Conservation (phyloP, 228 moss, liverwort and hornwort genomes). For the Sphagnum magellanicum region DNA sequence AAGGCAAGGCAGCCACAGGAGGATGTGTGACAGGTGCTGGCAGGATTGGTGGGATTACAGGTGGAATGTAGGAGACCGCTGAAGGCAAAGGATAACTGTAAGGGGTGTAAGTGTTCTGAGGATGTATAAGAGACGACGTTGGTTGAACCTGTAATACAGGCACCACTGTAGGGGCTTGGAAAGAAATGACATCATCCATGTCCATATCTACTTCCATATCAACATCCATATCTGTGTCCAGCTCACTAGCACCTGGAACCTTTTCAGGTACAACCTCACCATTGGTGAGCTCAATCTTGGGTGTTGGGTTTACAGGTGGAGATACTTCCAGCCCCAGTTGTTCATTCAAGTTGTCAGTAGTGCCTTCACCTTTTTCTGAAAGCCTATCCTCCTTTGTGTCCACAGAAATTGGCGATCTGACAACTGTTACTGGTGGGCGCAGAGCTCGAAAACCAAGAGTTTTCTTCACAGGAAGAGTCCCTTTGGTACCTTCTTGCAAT, state of each 20-base stretch:
- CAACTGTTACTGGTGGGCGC: conserved; percentile 7
- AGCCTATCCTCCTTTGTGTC: conserved; percentile 12
- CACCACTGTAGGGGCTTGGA: conserved; percentile 12
- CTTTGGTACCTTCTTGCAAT: neutral
- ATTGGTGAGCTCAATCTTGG: neutral
- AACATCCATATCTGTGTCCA: conserved; percentile 49
- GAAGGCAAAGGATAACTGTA: conserved; percentile 17
- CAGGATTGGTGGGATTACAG: conserved; percentile 15
- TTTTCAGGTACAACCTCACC: neutral
- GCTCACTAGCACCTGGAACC: neutral
- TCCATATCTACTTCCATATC: conserved; percentile 69
- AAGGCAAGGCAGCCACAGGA: neutral
- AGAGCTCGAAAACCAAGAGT: conserved; percentile 13
- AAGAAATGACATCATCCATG: conserved; percentile 19
- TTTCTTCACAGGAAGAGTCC: neutral
- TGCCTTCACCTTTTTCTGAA: conserved; percentile 12
- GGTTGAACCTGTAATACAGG: conserved; percentile 9
- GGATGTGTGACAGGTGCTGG: neutral
- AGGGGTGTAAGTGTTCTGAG: neutral
- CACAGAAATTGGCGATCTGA: conserved; percentile 2
- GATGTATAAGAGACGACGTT: conserved; percentile 6
- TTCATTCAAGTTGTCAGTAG: neutral
- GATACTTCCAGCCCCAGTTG: neutral
- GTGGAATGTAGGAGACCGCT: conserved; percentile 17
- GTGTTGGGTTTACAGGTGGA: neutral